Evolutionary conservation across 2,329 filamentous ascomycete species (phyloP).

Genomic region (Leptographium wingfieldii): DNA sequence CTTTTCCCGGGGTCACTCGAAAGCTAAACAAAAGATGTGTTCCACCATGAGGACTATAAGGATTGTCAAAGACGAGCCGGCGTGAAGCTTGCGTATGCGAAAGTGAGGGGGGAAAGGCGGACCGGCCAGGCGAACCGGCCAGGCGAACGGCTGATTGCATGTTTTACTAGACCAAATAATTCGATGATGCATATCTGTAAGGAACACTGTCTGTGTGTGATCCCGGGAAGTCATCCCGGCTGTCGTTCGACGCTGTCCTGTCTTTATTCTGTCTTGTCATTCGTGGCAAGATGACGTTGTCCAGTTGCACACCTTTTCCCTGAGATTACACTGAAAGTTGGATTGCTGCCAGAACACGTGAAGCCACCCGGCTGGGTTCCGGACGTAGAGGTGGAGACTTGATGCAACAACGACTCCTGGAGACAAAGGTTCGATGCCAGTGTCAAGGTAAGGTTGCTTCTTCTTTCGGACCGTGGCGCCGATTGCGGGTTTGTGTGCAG

Average conservation of each 20-base stretch:
- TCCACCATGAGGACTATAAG: not conserved
- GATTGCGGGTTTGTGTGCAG: not conserved
- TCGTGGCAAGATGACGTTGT: not conserved
- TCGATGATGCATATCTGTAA: not conserved
- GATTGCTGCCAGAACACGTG: not conserved
- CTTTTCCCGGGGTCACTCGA: not conserved
- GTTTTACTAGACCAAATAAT: not conserved
- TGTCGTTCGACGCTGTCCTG: not conserved
- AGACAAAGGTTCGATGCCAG: not conserved
- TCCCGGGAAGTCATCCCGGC: not conserved
- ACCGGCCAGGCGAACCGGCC: not conserved
- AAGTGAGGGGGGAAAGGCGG: not conserved
- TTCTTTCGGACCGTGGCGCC: not conserved
- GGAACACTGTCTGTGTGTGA: not conserved
- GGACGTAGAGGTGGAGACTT: not conserved
- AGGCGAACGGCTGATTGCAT: not conserved
- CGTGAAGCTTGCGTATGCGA: not conserved
- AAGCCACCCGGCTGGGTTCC: not conserved
- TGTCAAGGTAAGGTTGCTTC: not conserved
- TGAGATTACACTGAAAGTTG: not conserved
- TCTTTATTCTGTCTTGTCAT: not conserved
- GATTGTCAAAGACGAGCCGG: not conserved
- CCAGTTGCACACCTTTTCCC: not conserved
- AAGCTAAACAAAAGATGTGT: not conserved
- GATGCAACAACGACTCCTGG: not conserved